Evolutionary conservation across 202 grass and related monocot genomes (phyloP).

Genomic region (Bolboschoenoplectus hybrid): DNA sequence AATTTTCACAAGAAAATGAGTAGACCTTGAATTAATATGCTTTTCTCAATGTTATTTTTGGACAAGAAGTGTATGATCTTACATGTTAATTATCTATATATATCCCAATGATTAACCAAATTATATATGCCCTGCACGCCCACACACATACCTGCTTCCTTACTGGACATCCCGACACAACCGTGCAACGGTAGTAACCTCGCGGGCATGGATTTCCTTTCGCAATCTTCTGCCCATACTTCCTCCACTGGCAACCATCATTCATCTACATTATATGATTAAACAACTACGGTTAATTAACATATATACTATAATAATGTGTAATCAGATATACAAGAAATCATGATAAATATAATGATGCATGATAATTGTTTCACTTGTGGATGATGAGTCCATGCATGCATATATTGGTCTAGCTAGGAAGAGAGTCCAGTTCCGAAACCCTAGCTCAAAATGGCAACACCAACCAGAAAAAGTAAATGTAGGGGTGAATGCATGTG

Average conservation of each 20-base stretch:
- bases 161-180: conserved; percentile 68
- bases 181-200: conserved; percentile 89
- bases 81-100: neutral
- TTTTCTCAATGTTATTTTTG: neutral
- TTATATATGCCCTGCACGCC: neutral
- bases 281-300: neutral
- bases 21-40: neutral
- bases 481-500: no score
- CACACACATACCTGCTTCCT: conserved; percentile 76
- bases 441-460: conserved; percentile 6
- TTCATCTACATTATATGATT: conserved; percentile 54
- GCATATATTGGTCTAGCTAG: neutral
- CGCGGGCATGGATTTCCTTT: conserved; percentile 92
- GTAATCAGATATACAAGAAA: neutral
- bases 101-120: neutral
- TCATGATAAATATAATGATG: neutral
- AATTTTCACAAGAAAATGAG: neutral
- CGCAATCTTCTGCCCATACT: conserved; percentile 93
- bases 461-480: no score
- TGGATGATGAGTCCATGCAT: neutral
- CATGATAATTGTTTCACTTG: neutral
- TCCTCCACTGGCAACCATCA: conserved; percentile 95
- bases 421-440: neutral
- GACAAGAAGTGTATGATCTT: neutral
- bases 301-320: neutral